Base-by-base conservation (phyloP, 2,329 filamentous ascomycete species). In the Blastomyces silverae region DNA sequence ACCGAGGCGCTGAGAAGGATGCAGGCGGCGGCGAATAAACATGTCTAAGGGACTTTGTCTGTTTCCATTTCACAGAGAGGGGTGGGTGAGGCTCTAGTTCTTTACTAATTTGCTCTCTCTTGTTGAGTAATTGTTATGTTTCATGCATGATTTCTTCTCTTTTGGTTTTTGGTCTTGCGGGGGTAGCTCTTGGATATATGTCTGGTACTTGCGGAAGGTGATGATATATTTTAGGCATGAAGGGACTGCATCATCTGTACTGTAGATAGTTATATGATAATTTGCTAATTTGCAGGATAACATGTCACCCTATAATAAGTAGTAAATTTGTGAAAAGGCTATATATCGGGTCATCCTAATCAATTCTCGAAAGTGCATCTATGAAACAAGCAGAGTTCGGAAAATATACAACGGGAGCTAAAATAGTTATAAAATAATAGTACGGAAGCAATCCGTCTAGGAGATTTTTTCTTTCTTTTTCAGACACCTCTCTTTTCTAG, bases 1-100 rank as follows among this genome's bases (percentile, higher is more conserved):
- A 83, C 89, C 25, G 88, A 92, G 68, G 90, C 89, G 0, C 83
- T 97, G 84, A 83, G 89, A 67, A 87, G 83, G 74, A 89, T 97
- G 87, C 92, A 96, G 73, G 81, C 82, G 17, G 76, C 78, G 60
- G 84, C 83, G 0, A 84, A 83, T 67, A 75, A 72, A 58, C 70
- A 69, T 57, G 66, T 71, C 31, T 72, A 69, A 63, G 57, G 64
- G 46, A 46, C 34, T 55, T 50, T 22, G 28, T 13, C 5, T 37
- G 3, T 37, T 48, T 61, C 7, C 7, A 8, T 15, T 22, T 25
- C 28, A 3, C 15, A 22, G 5, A 50, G 6, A 22, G 17, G 53
- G n/a, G 10, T 39, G 53, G n/a, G 10, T 39, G 8, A 7, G 20
- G 53, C 8, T 34, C 25, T 62, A 25, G 11, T 4, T 44, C 20